These are phyloP conservation scores for Aspergillus sp. DNA, from an alignment of 2,329 filamentous ascomycete species.

Conservation along the genomic window DNA sequence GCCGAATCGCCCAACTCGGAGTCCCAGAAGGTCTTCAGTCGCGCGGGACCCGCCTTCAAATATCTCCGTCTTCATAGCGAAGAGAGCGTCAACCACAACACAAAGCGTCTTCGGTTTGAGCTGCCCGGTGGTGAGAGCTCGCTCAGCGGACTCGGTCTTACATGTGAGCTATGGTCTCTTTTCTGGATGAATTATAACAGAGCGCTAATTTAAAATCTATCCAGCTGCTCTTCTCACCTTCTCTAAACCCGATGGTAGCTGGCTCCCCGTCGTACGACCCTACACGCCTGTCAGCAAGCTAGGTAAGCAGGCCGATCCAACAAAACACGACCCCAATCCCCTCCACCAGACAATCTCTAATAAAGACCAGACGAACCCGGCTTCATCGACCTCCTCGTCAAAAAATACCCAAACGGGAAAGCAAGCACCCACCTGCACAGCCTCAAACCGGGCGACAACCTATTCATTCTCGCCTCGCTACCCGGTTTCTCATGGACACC, in stretches of 20 bases:
- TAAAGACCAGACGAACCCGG: constrained; percentile 53
- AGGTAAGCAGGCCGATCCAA: constrained; percentile 34
- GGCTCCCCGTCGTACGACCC: constrained; percentile 61
- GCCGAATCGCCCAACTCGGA: not conserved
- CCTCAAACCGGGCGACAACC: constrained; percentile 60
- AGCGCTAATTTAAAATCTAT: not conserved
- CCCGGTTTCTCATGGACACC: constrained; percentile 56
- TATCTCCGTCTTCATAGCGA: constrained; percentile 5
- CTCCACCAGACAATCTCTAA: not conserved
- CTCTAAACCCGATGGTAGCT: constrained; percentile 58
- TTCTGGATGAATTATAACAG: not conserved
- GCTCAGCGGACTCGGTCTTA: constrained; percentile 10
- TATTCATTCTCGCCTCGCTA: constrained; percentile 59
- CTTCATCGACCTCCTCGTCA: constrained; percentile 64
- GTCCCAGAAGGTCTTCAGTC: constrained; percentile 1
- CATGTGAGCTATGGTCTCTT: constrained; percentile 8
- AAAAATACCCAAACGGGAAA: constrained; percentile 66
- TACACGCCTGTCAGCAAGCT: constrained; percentile 64
- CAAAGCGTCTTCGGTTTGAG: constrained; percentile 13
- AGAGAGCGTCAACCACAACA: constrained; percentile 13
- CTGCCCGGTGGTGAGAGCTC: constrained; percentile 5
- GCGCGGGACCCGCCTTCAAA: constrained; percentile 2
- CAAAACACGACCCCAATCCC: not conserved
- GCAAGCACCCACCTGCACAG: constrained; percentile 66
- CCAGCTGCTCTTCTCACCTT: constrained; percentile 60